These are phyloP conservation scores for Fraxinus xanthoxyloides DNA, from an alignment of 305 asterid species.

Conservation along the genomic window DNA sequence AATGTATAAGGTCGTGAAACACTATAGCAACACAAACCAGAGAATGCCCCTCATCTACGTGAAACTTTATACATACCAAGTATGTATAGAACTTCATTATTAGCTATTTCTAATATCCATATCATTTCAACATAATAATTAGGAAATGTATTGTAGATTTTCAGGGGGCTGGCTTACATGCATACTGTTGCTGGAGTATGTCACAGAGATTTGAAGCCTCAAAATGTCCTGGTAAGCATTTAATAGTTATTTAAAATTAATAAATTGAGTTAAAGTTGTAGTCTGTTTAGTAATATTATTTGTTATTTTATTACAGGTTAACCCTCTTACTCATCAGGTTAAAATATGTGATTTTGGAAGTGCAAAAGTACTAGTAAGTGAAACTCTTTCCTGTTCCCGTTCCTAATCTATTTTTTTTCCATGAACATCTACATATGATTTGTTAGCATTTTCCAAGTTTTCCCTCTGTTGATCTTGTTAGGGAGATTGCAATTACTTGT, in stretches of 20 bases:
- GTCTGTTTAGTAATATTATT: conserved; percentile 12
- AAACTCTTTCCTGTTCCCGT: not conserved
- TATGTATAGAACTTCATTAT: conserved; percentile 32
- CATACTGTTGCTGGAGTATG: conserved; percentile 89
- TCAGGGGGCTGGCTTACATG: conserved; percentile 94
- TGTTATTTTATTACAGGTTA: conserved; percentile 48
- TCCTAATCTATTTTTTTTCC: not conserved
- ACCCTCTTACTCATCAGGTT: conserved; percentile 73
- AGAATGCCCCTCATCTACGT: conserved; percentile 91
- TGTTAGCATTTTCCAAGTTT: not conserved
- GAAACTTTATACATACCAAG: conserved; percentile 90
- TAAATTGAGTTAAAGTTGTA: not conserved
- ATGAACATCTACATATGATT: not conserved
- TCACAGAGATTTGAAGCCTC: conserved; percentile 94
- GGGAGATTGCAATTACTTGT: not conserved
- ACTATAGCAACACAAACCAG: conserved; percentile 69
- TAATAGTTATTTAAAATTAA: not conserved
- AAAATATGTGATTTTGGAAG: conserved; percentile 97
- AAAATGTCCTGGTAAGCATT: conserved; percentile 73
- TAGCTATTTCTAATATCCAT: conserved; percentile 6
- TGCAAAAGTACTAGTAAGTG: conserved; percentile 86
- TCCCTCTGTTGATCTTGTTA: not conserved
- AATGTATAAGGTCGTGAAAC: conserved; percentile 69
- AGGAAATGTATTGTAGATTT: conserved; percentile 49
- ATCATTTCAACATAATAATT: conserved; percentile 11